Conservation (phyloP, 2,329 filamentous ascomycete genomes). For the Cladosporium sp. region DNA sequence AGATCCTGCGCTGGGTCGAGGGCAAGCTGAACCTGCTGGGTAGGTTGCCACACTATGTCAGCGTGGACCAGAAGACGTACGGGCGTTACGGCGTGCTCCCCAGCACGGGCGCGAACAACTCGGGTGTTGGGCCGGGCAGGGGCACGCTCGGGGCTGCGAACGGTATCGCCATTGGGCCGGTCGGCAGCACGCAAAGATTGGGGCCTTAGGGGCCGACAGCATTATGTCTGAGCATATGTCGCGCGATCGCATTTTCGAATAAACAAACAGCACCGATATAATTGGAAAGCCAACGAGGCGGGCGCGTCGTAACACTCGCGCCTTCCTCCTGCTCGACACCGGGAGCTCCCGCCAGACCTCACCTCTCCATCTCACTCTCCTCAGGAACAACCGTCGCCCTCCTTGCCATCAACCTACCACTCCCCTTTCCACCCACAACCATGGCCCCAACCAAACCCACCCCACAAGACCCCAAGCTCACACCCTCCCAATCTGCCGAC, state of each 20-base stretch:
- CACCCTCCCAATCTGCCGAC: conserved; percentile 24
- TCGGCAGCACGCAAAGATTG: conserved; percentile 60
- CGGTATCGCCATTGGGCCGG: conserved; percentile 50
- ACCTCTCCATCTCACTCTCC: background rate
- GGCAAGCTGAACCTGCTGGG: conserved; percentile 78
- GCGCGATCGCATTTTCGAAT: background rate
- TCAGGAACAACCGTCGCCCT: background rate
- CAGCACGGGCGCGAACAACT: conserved; percentile 19
- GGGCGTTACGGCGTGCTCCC: conserved; percentile 87
- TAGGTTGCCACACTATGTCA: conserved; percentile 83
- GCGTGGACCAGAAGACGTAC: conserved; percentile 91
- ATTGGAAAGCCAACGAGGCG: background rate
- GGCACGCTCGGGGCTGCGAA: conserved; percentile 26
- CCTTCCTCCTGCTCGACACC: conserved; percentile 1
- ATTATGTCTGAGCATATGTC: background rate
- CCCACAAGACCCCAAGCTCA: conserved; percentile 26
- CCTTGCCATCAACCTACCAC: background rate
- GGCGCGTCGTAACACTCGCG: background rate
- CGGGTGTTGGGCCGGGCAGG: conserved; percentile 20
- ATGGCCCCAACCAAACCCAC: conserved; percentile 30
- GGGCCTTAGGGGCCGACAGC: conserved; percentile 50
- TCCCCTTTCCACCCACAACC: background rate
- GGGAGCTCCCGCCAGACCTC: background rate
- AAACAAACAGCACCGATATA: background rate
- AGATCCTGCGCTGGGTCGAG: conserved; percentile 81